Evolutionary conservation across 139 green algal genomes (phyloP).

Genomic region (Spirogloea muscicola): DNA sequence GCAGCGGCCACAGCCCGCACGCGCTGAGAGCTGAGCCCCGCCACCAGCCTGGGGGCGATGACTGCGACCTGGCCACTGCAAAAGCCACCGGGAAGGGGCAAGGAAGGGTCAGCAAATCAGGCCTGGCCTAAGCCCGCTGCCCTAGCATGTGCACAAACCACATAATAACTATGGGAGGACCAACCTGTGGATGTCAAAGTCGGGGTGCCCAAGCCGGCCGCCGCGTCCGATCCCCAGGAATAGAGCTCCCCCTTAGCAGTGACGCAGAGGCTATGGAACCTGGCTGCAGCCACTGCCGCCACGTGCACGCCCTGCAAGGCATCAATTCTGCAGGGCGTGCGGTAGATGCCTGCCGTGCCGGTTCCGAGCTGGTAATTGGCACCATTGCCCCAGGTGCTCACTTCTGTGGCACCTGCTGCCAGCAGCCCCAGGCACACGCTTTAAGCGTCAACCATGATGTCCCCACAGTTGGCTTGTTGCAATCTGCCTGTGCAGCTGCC

Average conservation of each 20-base stretch:
- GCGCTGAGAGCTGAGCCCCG: constrained; percentile 23
- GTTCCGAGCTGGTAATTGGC: constrained; percentile 91
- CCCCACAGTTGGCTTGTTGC: too few relatives aligned
- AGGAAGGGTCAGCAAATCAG: too few relatives aligned
- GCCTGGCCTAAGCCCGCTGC: too few relatives aligned
- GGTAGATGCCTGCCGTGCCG: constrained; percentile 62
- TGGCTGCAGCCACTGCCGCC: constrained; percentile 61
- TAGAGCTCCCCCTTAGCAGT: constrained; percentile 64
- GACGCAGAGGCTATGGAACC: constrained; percentile 84
- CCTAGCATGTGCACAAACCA: too few relatives aligned
- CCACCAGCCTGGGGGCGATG: constrained; percentile 22
- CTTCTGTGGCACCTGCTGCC: constrained; percentile 37
- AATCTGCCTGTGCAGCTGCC: too few relatives aligned
- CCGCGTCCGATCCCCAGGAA: constrained; percentile 83
- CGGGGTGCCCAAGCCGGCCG: constrained; percentile 79
- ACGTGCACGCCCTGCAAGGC: constrained; percentile 38
- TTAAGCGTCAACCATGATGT: too few relatives aligned
- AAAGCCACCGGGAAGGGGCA: too few relatives aligned
- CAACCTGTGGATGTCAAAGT: constrained; percentile 73
- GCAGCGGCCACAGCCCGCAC: constrained; percentile 67
- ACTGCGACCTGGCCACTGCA: constrained; percentile 46
- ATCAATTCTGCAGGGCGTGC: constrained; percentile 38
- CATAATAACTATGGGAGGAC: too few relatives aligned
- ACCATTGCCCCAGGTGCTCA: constrained; percentile 84
- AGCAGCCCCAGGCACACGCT: too few relatives aligned